Conservation (phyloP, 352 stramenopile species). For the Phytophthora palmivora region DNA sequence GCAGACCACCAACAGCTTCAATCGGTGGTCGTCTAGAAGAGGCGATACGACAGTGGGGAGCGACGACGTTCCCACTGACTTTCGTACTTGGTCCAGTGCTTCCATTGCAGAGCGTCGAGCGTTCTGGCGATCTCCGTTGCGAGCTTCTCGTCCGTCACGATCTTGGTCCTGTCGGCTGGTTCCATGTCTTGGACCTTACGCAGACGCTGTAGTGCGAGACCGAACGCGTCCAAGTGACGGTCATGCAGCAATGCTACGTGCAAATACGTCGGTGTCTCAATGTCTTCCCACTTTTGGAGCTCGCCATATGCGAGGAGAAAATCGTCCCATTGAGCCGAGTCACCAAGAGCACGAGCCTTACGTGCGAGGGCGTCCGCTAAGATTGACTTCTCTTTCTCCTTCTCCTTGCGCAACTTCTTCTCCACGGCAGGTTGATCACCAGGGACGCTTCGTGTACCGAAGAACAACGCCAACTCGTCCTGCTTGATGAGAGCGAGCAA, state of each 20-base stretch:
- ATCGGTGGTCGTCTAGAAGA: slow-evolving; percentile 49
- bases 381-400: slow-evolving; percentile 74
- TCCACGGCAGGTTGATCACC: slow-evolving; percentile 54
- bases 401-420: slow-evolving; percentile 83
- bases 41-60: slow-evolving; percentile 57
- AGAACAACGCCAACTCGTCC: slow-evolving; percentile 76
- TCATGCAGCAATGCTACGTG: slow-evolving; percentile 72
- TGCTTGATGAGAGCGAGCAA: slow-evolving; percentile 70
- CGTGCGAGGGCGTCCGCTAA: slow-evolving; percentile 72
- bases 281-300: slow-evolving; percentile 84
- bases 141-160: slow-evolving; percentile 66
- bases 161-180: slow-evolving; percentile 68
- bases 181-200: slow-evolving; percentile 74
- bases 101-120: slow-evolving; percentile 57
- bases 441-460: slow-evolving; percentile 67
- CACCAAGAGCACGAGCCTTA: slow-evolving; percentile 75
- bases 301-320: slow-evolving; percentile 57
- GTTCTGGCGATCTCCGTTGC: slow-evolving; percentile 48
- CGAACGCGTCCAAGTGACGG: slow-evolving; percentile 49
- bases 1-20: slow-evolving; percentile 10
- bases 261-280: slow-evolving; percentile 60
- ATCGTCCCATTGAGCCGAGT: slow-evolving; percentile 57
- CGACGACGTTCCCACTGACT: slow-evolving; percentile 68
- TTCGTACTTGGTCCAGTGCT: slow-evolving; percentile 63
- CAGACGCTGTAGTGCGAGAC: slow-evolving; percentile 71